Evolutionary conservation across 2,329 filamentous ascomycete genomes (phyloP), one percentile per base, ranked within the genome.

Genomic region (Aspergillus udagawae): DNA sequence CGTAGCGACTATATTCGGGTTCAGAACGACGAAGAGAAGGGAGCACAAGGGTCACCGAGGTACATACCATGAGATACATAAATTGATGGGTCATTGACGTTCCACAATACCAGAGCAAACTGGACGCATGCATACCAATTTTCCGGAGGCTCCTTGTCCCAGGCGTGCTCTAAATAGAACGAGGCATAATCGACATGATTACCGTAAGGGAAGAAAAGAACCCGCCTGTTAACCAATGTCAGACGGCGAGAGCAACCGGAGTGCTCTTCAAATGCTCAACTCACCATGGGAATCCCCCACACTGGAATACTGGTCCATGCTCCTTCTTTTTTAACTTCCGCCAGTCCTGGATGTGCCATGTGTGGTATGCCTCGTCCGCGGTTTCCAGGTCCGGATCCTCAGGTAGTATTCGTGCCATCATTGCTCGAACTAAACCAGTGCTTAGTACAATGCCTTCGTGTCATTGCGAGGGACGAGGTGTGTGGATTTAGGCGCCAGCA

Each of bases 121-220:
- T 97, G 94, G 48, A 96, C 91, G 71, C 94, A 99, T 67, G 91
- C 93, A 74, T 92, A 94, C 91, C 93, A 99, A 71, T 96, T 90
- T 48, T 96, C 90, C 12, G 93, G 91, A 10, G 93, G 83, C 59
- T 89, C 81, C 25, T 75, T 73, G 29, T 91, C 89, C 76, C 90
- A 96, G 48, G 91, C 94, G 73, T 97, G 94, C 74, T 99, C 94
- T 23, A 99, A 85, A 74, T 97, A 99, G 73, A 99, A 91, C 5
- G 94, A 97, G 49, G 89, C 91, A 69, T 91, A 89, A 64, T 97
- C 93, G 55, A 92, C 90, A 64, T 96, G 93, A 73, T 99, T 99
- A 52, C 94, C 94, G 62, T 87, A 92, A 0, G 94, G 93, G 70
- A 99, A 99, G 72, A 99, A 92, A 14, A 99, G 83, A 66, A 97